phyloP scores from a whole-genome alignment of 169 alveolate species.

The Cryptosporidium tyzzeri region DNA sequence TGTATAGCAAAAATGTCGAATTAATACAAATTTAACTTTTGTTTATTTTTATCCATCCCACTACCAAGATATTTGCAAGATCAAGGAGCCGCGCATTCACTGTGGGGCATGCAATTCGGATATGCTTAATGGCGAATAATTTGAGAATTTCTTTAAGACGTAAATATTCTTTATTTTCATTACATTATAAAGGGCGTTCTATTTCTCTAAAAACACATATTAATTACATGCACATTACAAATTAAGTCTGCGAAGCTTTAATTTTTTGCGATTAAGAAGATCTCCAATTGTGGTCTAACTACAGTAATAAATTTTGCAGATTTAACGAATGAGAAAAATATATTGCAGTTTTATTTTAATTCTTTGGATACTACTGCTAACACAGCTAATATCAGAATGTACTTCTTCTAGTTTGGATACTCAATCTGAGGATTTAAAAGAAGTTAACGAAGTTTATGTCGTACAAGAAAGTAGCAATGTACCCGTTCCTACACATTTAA shows the following conservation, averaged over 20 bases:
- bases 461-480: not conserved
- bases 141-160: not conserved
- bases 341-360: not conserved
- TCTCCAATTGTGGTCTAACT: not conserved
- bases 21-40: not conserved
- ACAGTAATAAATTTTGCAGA: not conserved
- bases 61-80: conserved; percentile 1
- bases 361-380: not conserved
- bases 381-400: not conserved
- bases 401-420: not conserved
- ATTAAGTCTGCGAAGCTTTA: not conserved
- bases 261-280: not conserved
- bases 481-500: not conserved
- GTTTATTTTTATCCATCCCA: not conserved
- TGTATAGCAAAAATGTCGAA: not conserved
- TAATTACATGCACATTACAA: not conserved
- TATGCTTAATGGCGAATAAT: not conserved
- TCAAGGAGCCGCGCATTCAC: not conserved
- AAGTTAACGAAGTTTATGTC: not conserved
- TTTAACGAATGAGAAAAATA: not conserved
- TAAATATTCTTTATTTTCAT: not conserved
- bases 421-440: not conserved
- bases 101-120: conserved; percentile 23
- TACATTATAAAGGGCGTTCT: not conserved
- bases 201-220: not conserved